phyloP scores from a whole-genome alignment of 1,284 basidiomycete genomes.

The Puccinia polysora region DNA sequence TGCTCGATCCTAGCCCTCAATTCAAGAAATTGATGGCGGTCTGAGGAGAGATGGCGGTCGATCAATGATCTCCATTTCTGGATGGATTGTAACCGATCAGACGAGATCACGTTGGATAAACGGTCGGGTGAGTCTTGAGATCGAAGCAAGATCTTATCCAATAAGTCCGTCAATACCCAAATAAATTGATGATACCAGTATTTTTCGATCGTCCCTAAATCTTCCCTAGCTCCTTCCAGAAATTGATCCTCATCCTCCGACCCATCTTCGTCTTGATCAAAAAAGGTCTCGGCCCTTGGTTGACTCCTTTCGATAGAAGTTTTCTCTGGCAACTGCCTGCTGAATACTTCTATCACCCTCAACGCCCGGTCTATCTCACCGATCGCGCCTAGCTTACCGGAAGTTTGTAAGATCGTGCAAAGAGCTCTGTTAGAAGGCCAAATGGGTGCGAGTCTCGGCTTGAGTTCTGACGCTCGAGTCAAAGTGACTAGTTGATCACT shows the following conservation, averaged over 20 bases:
- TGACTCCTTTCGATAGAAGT: not conserved
- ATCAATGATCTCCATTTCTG: too few species aligned
- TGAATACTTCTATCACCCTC: not conserved
- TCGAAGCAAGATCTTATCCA: slow-evolving; percentile 9
- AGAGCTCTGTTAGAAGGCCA: slow-evolving; percentile 26
- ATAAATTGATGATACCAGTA: slow-evolving; percentile 31
- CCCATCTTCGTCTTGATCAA: too few species aligned
- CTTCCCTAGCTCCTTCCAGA: not conserved
- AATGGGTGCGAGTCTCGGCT: not conserved
- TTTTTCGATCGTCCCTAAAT: not conserved
- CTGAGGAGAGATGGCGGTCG: too few species aligned
- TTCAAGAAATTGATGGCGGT: too few species aligned
- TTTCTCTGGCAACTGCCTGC: not conserved
- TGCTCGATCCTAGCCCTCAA: too few species aligned
- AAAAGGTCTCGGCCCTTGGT: too few species aligned
- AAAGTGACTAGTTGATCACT: not conserved
- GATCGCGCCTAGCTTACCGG: not conserved
- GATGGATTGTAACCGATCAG: too few species aligned
- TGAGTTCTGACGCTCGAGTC: not conserved
- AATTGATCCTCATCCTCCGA: too few species aligned
- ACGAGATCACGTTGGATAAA: too few species aligned
- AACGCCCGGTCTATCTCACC: not conserved
- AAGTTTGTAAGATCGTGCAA: slow-evolving; percentile 24
- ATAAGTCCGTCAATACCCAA: slow-evolving; percentile 27
- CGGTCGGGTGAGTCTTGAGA: too few species aligned